Evolutionary conservation across 2,329 filamentous ascomycete genomes (phyloP).

Genomic region (Fusarium sp.): DNA sequence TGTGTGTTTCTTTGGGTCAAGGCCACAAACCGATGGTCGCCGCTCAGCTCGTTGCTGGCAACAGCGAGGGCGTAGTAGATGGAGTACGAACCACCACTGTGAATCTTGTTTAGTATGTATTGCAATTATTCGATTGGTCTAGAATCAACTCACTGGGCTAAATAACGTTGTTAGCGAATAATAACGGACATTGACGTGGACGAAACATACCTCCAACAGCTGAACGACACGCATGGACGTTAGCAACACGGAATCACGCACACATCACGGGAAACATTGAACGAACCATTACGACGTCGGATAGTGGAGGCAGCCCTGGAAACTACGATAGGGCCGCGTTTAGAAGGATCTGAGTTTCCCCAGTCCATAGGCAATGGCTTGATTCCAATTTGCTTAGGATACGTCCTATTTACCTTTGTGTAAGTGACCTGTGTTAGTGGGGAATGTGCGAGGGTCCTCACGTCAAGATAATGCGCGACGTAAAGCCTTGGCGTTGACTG

Average conservation of each 20-base stretch:
- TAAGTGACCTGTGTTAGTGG: slow-evolving; percentile 20
- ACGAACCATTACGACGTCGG: slow-evolving; percentile 81
- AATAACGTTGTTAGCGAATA: slow-evolving; percentile 31
- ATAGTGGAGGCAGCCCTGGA: slow-evolving; percentile 82
- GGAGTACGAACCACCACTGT: slow-evolving; percentile 86
- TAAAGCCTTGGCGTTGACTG: slow-evolving; percentile 58
- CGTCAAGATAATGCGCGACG: slow-evolving; percentile 68
- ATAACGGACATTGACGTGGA: slow-evolving; percentile 34
- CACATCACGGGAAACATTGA: slow-evolving; percentile 10
- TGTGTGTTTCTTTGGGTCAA: neutral
- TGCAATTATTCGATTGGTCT: neutral
- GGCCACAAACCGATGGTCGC: slow-evolving; percentile 74
- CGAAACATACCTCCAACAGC: slow-evolving; percentile 67
- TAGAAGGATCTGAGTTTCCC: slow-evolving; percentile 80
- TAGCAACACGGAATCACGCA: slow-evolving; percentile 23
- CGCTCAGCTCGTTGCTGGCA: slow-evolving; percentile 87
- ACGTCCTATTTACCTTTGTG: slow-evolving; percentile 66
- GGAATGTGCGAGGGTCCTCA: slow-evolving; percentile 45
- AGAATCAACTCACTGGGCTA: slow-evolving; percentile 50
- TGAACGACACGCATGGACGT: slow-evolving; percentile 42
- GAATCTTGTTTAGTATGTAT: slow-evolving; percentile 18
- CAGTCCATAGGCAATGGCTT: slow-evolving; percentile 90
- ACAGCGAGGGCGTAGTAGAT: slow-evolving; percentile 96
- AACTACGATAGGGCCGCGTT: slow-evolving; percentile 89
- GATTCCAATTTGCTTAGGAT: slow-evolving; percentile 94